These are phyloP conservation scores for Cyberlindnera subsufficiens DNA, from an alignment of 805 yeast species.

Conservation along the genomic window DNA sequence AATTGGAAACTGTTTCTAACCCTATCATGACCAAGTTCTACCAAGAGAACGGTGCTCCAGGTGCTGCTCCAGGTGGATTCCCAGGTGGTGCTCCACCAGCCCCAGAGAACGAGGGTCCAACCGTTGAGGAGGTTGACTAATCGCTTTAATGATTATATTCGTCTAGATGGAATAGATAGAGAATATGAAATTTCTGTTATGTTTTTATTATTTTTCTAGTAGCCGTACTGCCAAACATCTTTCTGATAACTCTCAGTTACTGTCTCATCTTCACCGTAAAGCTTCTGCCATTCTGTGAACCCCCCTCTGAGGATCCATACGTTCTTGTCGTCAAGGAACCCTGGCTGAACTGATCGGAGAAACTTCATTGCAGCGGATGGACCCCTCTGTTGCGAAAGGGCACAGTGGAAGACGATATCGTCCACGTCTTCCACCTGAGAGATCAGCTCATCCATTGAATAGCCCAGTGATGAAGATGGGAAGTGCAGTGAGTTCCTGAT, in stretches of 20 bases:
- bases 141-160: neutral
- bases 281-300: conserved; percentile 74
- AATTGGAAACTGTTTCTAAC: conserved; percentile 90
- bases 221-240: conserved; percentile 32
- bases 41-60: conserved; percentile 86
- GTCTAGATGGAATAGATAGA: neutral
- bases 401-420: conserved; percentile 84
- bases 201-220: neutral
- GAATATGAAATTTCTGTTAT: neutral
- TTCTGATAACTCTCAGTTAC: conserved; percentile 60
- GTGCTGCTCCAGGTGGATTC: conserved; percentile 42
- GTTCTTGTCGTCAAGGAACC: conserved; percentile 29
- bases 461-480: conserved; percentile 41
- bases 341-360: conserved; percentile 26
- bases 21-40: conserved; percentile 97
- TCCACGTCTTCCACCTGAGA: conserved; percentile 21
- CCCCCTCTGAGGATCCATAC: conserved; percentile 82
- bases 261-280: conserved; percentile 58
- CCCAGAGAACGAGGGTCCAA: conserved; percentile 50
- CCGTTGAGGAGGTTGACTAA: conserved; percentile 77
- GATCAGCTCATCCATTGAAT: conserved; percentile 25
- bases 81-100: conserved; percentile 49
- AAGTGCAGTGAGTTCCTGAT: conserved; percentile 48
- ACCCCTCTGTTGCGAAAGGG: conserved; percentile 86
- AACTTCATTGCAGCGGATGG: conserved; percentile 76